Evolutionary conservation across 768 basidiomycete species (phyloP), one percentile per base, ranked within the genome.

Genomic region (Chalciporus pseudorubinellus): DNA sequence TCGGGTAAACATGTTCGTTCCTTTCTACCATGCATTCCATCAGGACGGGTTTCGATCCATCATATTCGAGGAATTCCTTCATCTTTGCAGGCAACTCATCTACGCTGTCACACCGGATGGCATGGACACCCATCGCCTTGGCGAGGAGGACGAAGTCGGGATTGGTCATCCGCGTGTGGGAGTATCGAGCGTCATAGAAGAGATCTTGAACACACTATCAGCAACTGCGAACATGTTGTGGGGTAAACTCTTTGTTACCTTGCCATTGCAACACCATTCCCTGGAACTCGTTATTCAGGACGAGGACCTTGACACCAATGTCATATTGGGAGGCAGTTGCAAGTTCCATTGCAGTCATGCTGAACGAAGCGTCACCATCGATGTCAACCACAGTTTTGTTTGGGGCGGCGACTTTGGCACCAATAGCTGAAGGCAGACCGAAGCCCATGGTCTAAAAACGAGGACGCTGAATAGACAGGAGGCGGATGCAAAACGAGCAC

Each of bases 181-280:
- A 94, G 72, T 98, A 95, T n/a, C 97, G 85, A 31, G 84, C 79
- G 51, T 95, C 89, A 71, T 98, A 99, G 79, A 99, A 99, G 11
- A 99, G 81, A 69, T 98, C 95, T 63, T 78, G 59, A 31, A 31
- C 9, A 31, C 29, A 31, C 29, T 31, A 13, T 31, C 13, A 31
- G 12, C 29, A 11, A 31, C 29, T 29, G 13, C 29, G 10, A 31
- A 31, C 29, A 13, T 13, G 8, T 13, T 13, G 10, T 12, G 29
- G 8, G 10, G 29, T 12, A 13, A 31, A 11, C 12, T 12, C 29
- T 10, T 12, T 65, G 78, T 44, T 52, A 92, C 92, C 92, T 79
- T 98, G 97, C 97, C 95, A 98, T 76, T 99, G 97, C 28, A 92
- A 74, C 12, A 98, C 97, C 97, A 99, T 99, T 48, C 97, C 97